Evolutionary conservation across 78 protist genomes (phyloP).

Genomic region (Dictyostelium citrinum): DNA sequence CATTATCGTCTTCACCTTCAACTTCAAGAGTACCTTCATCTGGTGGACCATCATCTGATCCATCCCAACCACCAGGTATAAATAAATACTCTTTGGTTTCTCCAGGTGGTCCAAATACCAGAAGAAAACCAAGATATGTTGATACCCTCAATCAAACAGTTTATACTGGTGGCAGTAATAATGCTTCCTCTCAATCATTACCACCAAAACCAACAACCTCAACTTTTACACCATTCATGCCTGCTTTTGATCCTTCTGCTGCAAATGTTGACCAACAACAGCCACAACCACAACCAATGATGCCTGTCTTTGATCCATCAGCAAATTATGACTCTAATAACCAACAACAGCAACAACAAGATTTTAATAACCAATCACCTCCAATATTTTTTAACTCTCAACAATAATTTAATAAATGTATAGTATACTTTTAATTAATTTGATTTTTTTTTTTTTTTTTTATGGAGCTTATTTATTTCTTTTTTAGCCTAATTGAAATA

Average conservation of each 20-base stretch:
- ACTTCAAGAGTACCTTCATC: neutral
- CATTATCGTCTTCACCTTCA: neutral
- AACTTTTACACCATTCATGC: neutral
- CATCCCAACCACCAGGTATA: neutral
- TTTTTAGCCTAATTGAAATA: too few relatives aligned
- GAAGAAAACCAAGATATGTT: slow-evolving; percentile 73
- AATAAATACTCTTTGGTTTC: slow-evolving; percentile 45
- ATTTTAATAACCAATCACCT: neutral
- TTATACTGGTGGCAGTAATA: slow-evolving; percentile 26
- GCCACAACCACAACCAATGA: neutral
- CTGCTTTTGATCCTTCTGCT: slow-evolving; percentile 4
- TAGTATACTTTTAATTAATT: neutral
- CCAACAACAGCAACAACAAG: neutral
- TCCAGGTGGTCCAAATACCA: slow-evolving; percentile 6
- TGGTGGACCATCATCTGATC: neutral
- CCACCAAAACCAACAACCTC: neutral
- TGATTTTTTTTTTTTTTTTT: too few relatives aligned
- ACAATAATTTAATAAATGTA: neutral
- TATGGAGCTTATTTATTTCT: too few relatives aligned
- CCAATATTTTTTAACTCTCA: neutral
- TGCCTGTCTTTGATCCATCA: neutral
- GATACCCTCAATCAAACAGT: slow-evolving; percentile 63
- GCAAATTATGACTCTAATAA: neutral
- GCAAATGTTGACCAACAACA: neutral
- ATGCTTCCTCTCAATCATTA: neutral